Conservation (phyloP, 2,329 filamentous ascomycete species). For the Diaporthe citriasiana region DNA sequence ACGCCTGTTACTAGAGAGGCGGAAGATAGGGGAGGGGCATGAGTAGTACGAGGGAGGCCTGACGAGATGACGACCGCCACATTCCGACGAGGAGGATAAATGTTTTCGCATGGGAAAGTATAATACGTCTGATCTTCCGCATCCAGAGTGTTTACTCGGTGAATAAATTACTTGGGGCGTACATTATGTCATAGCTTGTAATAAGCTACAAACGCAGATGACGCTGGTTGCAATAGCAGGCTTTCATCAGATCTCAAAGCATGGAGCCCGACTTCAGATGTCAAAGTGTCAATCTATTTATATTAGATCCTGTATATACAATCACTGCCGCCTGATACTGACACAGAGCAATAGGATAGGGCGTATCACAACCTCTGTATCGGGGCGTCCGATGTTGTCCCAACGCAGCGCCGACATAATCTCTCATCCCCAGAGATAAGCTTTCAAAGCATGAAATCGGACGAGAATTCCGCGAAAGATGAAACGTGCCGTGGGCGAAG, state of each 20-base stretch:
- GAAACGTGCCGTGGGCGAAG: not conserved
- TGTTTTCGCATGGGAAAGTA: not conserved
- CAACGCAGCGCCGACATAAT: not conserved
- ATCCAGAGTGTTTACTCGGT: not conserved
- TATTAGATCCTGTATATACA: not conserved
- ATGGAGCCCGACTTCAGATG: not conserved
- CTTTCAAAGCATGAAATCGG: not conserved
- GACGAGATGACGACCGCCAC: not conserved
- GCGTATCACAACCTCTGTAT: not conserved
- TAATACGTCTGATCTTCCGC: not conserved
- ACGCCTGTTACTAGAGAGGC: no score
- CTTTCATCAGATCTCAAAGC: not conserved
- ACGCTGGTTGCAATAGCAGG: not conserved
- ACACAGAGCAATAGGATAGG: not conserved
- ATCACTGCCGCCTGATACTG: not conserved
- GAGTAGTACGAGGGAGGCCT: no score
- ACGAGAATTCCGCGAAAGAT: not conserved
- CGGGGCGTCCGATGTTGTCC: not conserved
- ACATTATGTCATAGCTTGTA: not conserved
- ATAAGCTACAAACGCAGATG: not conserved
- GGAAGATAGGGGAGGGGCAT: not conserved
- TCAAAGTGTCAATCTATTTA: not conserved
- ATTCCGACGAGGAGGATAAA: not conserved
- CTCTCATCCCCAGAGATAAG: not conserved
- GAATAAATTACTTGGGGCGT: not conserved